Percentiles rank a stretch among this genome's conserved stretches.
Evolutionary conservation across 257 asterid genomes (phyloP).

Genomic region (Lantana camara): DNA sequence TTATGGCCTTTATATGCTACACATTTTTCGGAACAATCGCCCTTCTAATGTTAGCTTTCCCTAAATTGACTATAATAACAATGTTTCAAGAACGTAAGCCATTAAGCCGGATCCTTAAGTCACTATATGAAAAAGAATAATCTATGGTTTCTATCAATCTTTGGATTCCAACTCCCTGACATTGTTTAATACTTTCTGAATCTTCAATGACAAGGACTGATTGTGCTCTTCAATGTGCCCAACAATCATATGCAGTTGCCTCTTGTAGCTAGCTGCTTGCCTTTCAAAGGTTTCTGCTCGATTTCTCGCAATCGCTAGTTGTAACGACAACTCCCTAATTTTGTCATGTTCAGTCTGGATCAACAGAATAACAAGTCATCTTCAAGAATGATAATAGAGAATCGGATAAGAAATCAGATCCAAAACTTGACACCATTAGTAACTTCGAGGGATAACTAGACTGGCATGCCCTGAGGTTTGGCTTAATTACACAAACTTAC

Average conservation of each 20-base stretch:
- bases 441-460: no score
- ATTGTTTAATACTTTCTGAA: slow-evolving; percentile 59
- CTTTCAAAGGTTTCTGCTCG: slow-evolving; percentile 69
- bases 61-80: slow-evolving; percentile 25
- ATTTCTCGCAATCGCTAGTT: slow-evolving; percentile 74
- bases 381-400: slow-evolving; percentile 1
- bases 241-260: slow-evolving; percentile 76
- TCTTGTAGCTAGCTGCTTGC: slow-evolving; percentile 70
- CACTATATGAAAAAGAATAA: neutral
- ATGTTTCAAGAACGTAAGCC: slow-evolving; percentile 9
- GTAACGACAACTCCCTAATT: slow-evolving; percentile 84
- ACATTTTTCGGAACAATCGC: slow-evolving; percentile 19
- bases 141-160: slow-evolving; percentile 33
- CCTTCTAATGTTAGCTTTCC: slow-evolving; percentile 23
- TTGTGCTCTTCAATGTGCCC: slow-evolving; percentile 90
- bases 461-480: no score
- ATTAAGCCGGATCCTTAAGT: slow-evolving; percentile 3
- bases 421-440: neutral
- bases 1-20: slow-evolving; percentile 21
- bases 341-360: slow-evolving; percentile 85
- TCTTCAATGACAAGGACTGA: slow-evolving; percentile 69
- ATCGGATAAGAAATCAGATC: slow-evolving; percentile 4
- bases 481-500: no score
- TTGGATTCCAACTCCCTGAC: slow-evolving; percentile 68
- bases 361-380: neutral